Conservation (phyloP, 2,329 filamentous ascomycete genomes). For the Trichophyton benhamiae region DNA sequence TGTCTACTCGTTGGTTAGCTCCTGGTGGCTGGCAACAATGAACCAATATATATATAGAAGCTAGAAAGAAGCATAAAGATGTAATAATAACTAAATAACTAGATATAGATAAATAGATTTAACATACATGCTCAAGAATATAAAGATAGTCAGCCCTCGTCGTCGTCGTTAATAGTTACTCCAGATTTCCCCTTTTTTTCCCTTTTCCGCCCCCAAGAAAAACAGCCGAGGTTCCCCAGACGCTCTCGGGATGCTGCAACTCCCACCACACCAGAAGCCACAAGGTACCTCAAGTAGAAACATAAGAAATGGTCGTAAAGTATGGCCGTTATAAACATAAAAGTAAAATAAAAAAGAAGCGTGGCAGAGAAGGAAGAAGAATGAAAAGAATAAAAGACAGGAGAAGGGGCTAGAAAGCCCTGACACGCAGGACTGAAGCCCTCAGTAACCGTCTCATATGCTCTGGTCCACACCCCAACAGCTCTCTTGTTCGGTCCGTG, state of each 20-base stretch:
- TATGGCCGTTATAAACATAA: neutral
- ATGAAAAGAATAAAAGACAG: neutral
- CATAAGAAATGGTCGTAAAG: neutral
- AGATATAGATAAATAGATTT: no score
- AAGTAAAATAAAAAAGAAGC: neutral
- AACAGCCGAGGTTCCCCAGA: slow-evolving; percentile 1
- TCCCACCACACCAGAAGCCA: neutral
- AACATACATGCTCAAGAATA: neutral
- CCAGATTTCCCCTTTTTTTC: neutral
- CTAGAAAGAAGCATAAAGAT: no score
- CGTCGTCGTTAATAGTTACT: neutral
- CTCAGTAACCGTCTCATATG: slow-evolving; percentile 23
- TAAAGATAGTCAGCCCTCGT: neutral
- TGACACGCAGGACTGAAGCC: slow-evolving; percentile 15
- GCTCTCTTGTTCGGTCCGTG: slow-evolving; percentile 18
- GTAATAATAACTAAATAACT: no score
- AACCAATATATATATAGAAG: no score
- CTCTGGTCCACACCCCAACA: slow-evolving; percentile 21
- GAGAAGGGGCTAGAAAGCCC: slow-evolving; percentile 5
- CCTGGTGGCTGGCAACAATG: no score
- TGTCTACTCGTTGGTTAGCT: no score
- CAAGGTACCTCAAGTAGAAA: neutral
- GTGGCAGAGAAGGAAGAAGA: neutral
- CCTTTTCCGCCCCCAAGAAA: neutral
- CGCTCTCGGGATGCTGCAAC: neutral